Evolutionary conservation across 805 yeast genomes (phyloP).

Genomic region (Metahyphopichia silvanorum): DNA sequence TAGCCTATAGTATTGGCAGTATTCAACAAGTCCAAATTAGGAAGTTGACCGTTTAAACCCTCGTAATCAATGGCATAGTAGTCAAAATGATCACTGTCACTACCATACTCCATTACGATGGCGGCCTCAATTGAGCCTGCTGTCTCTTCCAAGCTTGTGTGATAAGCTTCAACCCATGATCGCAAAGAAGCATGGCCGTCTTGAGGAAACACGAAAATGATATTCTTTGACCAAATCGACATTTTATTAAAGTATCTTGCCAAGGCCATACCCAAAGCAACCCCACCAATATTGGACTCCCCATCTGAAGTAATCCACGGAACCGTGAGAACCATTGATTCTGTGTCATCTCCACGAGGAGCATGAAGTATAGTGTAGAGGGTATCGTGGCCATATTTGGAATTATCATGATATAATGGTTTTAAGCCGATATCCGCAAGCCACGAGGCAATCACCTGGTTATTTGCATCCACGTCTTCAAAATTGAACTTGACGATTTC

Average conservation of each 20-base stretch:
- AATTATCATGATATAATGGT: conserved; percentile 40
- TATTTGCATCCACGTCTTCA: conserved; percentile 30
- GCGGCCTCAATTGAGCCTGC: conserved; percentile 96
- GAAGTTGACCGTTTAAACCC: conserved; percentile 93
- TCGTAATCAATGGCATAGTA: conserved; percentile 73
- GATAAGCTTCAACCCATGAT: conserved; percentile 93
- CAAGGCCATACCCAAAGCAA: conserved; percentile 67
- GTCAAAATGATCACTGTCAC: conserved; percentile 63
- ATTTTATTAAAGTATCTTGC: conserved; percentile 79
- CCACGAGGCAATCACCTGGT: conserved; percentile 53
- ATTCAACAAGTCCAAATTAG: conserved; percentile 87
- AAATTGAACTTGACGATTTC: conserved; percentile 44
- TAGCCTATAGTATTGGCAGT: conserved; percentile 70
- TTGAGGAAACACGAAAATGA: conserved; percentile 79
- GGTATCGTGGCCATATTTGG: conserved; percentile 42
- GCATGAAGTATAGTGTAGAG: conserved; percentile 85
- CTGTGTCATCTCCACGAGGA: conserved; percentile 94
- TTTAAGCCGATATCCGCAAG: conserved; percentile 70
- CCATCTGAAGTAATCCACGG: conserved; percentile 79
- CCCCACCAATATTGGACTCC: conserved; percentile 72
- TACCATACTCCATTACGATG: conserved; percentile 74
- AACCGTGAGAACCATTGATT: conserved; percentile 84
- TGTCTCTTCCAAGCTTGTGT: conserved; percentile 75
- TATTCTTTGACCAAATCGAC: conserved; percentile 95
- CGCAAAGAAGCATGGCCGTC: conserved; percentile 67